These are phyloP conservation scores for Trametes maxima DNA, from an alignment of 768 basidiomycete species.

Conservation along the genomic window DNA sequence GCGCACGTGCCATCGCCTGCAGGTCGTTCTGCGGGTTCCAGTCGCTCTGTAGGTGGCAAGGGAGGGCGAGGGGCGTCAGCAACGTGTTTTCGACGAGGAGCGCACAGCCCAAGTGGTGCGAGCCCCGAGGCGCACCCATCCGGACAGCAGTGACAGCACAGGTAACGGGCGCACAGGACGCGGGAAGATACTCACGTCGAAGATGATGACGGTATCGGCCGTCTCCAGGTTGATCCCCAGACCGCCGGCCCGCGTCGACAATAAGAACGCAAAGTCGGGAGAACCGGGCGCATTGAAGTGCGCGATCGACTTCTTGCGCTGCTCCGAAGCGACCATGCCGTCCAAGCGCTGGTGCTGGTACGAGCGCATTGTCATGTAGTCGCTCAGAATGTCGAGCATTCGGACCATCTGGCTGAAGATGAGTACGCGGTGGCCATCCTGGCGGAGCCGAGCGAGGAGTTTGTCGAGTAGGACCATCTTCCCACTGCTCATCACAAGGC, in stretches of 20 bases:
- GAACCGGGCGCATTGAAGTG: slow-evolving; percentile 95
- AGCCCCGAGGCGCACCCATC: slow-evolving; percentile 15
- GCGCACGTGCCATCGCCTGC: slow-evolving; percentile 99
- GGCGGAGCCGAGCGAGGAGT: slow-evolving; percentile 83
- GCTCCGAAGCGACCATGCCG: slow-evolving; percentile 92
- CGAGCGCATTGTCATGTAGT: slow-evolving; percentile 89
- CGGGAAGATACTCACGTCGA: slow-evolving; percentile 68
- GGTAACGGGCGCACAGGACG: neutral
- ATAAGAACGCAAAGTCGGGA: slow-evolving; percentile 93
- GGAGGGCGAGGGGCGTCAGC: slow-evolving; percentile 24
- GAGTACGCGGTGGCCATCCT: slow-evolving; percentile 93
- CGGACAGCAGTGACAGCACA: slow-evolving; percentile 17
- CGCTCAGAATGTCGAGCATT: slow-evolving; percentile 97
- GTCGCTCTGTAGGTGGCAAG: slow-evolving; percentile 64
- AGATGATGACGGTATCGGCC: slow-evolving; percentile 98
- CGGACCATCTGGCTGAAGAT: slow-evolving; percentile 99
- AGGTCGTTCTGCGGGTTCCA: slow-evolving; percentile 99
- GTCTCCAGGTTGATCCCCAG: slow-evolving; percentile 99
- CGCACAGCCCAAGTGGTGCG: slow-evolving; percentile 15
- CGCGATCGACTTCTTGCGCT: slow-evolving; percentile 92
- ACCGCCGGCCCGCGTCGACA: slow-evolving; percentile 96
- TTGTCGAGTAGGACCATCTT: slow-evolving; percentile 99
- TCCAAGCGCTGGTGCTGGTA: slow-evolving; percentile 95
- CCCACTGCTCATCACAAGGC: slow-evolving; percentile 97
- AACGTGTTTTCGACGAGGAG: slow-evolving; percentile 23